Evolutionary conservation across 1,284 basidiomycete species (phyloP).

Genomic region (Pterulicium gracile): DNA sequence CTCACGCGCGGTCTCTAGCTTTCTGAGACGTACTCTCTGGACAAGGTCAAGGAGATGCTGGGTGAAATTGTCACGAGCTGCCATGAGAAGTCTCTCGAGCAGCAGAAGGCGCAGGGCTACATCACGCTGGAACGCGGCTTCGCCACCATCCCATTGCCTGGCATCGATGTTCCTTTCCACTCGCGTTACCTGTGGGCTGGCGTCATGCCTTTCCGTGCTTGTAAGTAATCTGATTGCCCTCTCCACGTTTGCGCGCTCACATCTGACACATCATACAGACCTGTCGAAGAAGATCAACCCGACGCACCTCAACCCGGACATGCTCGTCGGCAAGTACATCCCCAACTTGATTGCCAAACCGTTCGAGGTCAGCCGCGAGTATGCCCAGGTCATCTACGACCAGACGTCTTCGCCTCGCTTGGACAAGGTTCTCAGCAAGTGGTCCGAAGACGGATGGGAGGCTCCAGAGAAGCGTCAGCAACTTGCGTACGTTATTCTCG

Average conservation of each 20-base stretch:
- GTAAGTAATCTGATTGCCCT: constrained; percentile 32
- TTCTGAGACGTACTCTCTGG: constrained; percentile 72
- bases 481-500: constrained; percentile 90
- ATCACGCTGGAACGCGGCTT: constrained; percentile 95
- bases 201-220: constrained; percentile 93
- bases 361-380: constrained; percentile 84
- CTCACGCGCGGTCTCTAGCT: too few species aligned
- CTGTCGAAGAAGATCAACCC: constrained; percentile 97
- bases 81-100: constrained; percentile 68
- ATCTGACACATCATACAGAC: constrained; percentile 38
- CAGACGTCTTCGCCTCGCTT: constrained; percentile 91
- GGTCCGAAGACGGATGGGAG: constrained; percentile 91
- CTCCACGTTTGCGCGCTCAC: constrained; percentile 14
- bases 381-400: constrained; percentile 91
- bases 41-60: constrained; percentile 89
- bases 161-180: constrained; percentile 99
- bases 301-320: constrained; percentile 82
- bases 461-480: constrained; percentile 77
- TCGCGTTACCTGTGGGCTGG: constrained; percentile 98
- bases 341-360: constrained; percentile 95
- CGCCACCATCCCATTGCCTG: constrained; percentile 91
- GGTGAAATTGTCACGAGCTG: constrained; percentile 84
- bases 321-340: constrained; percentile 90
- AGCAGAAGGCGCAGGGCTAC: constrained; percentile 76
- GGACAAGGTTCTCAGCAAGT: constrained; percentile 85